Evolutionary conservation across 1,139 yeast species (phyloP), one percentile per base, ranked within the genome.

Genomic region (Yamadazyma epiphylla): DNA sequence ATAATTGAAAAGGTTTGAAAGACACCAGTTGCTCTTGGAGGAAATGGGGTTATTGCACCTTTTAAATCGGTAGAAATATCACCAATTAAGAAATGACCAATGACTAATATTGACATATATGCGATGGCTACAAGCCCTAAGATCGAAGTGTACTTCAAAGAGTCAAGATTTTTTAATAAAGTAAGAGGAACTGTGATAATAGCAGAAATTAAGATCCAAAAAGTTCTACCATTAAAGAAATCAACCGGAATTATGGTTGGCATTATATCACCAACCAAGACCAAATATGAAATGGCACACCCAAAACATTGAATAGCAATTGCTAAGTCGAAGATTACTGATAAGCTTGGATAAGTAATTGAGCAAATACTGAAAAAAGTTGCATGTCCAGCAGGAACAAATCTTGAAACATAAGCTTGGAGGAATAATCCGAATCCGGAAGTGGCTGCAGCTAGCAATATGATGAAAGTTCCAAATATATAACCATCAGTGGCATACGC

Each of bases 401-500:
- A 80, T 42, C 72, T 70, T 8, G 95, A 74, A 19, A 84, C 79
- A 43, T 78, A 68, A n/a, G 81, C 83, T 48, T 89, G 89, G 20
- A 89, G 62, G 45, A 77, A 81, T 24, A 91, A 64, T 0, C 98
- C 98, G 46, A 72, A 74, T 0, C 85, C 86, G 2, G 95, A 80
- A 0, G 95, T 75, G 3, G 74, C 19, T 0, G 94, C 96, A 0
- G 96, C 94, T 10, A 86, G 38, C 1, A 80, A 14, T 10, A 88
- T 73, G 29, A 88, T 70, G 8, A 73, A 34, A 0, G 76, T 50
- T 0, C 97, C 98, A 20, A 81, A 59, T 2, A 80, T 43, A 3
- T 88, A 55, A 2, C 96, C 96, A 51, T 89, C 94, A n/a, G 89
- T 77, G 33, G 78, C 70, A 54, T 85, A 82, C 0, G 96, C 95